A percentile compares a stretch with the other conserved stretches of the same genome.
These are phyloP conservation scores for Aspergillus sp. DNA, from an alignment of 2,329 filamentous ascomycete genomes.

Conservation along the genomic window DNA sequence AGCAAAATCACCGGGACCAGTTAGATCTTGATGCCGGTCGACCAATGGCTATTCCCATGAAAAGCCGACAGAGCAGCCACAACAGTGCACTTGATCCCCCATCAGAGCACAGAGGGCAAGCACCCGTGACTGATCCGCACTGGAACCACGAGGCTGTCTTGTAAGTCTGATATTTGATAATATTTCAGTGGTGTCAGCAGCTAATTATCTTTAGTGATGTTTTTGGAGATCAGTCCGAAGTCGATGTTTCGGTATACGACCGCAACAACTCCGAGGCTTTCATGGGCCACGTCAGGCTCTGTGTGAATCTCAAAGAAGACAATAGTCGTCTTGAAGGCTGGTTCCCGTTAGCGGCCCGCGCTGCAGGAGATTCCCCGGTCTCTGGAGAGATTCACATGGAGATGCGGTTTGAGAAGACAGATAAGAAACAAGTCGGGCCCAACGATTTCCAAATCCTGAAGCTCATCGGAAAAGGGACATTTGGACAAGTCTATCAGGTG, in stretches of 20 bases:
- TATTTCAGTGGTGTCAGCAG: neutral
- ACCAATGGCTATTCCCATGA: constrained; percentile 95
- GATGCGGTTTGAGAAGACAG: constrained; percentile 81
- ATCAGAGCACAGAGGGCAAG: constrained; percentile 59
- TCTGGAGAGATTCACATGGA: constrained; percentile 87
- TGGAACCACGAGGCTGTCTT: constrained; percentile 97
- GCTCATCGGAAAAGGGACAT: constrained; percentile 96
- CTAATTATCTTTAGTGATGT: constrained; percentile 66
- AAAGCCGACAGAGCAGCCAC: constrained; percentile 93
- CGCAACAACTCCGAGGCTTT: constrained; percentile 84
- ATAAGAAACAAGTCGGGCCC: constrained; percentile 90
- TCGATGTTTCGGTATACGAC: constrained; percentile 94
- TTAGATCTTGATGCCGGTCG: constrained; percentile 81
- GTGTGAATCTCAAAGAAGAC: constrained; percentile 69
- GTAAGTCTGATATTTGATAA: constrained; percentile 60
- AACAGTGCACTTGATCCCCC: constrained; percentile 76
- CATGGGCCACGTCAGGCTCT: constrained; percentile 84
- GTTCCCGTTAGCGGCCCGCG: constrained; percentile 80
- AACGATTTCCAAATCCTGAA: constrained; percentile 96
- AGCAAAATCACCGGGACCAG: constrained; percentile 61
- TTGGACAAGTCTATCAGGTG: constrained; percentile 98
- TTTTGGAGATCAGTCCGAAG: constrained; percentile 83
- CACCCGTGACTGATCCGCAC: constrained; percentile 78
- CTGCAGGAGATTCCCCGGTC: constrained; percentile 76
- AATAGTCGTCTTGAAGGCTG: constrained; percentile 78